Conservation (phyloP, 495 filamentous ascomycete species). For the Penicillium verhagenii region DNA sequence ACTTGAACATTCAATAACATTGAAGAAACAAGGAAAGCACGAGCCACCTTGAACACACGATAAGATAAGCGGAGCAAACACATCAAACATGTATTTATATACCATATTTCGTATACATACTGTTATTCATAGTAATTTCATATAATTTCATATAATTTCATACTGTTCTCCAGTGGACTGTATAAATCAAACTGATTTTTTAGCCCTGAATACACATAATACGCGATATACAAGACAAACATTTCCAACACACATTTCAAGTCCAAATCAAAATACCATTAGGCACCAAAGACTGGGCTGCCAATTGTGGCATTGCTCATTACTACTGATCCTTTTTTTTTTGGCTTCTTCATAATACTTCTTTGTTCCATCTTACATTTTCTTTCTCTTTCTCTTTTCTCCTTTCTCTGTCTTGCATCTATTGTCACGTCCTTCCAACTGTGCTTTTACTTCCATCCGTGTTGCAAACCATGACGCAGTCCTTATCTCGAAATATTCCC, state of each 20-base stretch:
- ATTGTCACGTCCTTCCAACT: background rate
- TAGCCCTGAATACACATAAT: background rate
- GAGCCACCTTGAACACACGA: background rate
- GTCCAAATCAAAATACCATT: conserved; percentile 7
- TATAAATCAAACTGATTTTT: background rate
- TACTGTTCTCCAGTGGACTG: too few relatives aligned
- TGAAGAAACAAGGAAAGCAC: background rate
- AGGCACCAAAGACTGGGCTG: conserved; percentile 19
- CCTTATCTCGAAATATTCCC: conserved; percentile 28
- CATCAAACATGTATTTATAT: background rate
- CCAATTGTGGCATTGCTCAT: background rate
- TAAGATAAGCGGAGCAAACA: background rate
- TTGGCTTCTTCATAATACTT: conserved; percentile 13
- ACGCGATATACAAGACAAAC: background rate
- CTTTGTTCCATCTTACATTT: too few relatives aligned
- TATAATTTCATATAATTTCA: too few relatives aligned
- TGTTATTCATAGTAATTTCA: too few relatives aligned
- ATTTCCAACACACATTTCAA: conserved; percentile 1
- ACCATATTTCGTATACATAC: background rate
- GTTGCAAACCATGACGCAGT: conserved; percentile 46
- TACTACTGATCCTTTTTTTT: too few relatives aligned
- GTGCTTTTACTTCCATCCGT: conserved; percentile 6
- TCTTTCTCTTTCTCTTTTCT: conserved; percentile 9
- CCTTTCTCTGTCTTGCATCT: conserved; percentile 4
- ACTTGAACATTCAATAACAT: too few relatives aligned